Evolutionary conservation across 1,284 basidiomycete species (phyloP).

Genomic region (Golubevia pallescens): DNA sequence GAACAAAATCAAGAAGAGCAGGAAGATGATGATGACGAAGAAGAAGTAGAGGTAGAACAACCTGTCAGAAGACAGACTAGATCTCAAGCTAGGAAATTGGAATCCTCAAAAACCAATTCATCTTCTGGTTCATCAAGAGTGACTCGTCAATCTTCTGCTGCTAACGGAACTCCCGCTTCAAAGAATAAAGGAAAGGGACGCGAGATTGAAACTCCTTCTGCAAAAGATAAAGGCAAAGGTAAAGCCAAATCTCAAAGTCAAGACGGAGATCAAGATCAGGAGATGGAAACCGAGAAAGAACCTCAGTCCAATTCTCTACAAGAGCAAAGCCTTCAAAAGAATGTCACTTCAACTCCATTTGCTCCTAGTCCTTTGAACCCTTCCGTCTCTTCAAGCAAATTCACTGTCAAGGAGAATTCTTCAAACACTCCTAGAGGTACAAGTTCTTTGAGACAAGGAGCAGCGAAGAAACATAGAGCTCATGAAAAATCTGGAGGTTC

Average conservation of each 20-base stretch:
- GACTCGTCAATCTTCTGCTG: background rate
- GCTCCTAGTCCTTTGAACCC: too few relatives aligned
- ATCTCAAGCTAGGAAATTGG: background rate
- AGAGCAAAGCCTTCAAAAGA: background rate
- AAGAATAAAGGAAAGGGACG: background rate
- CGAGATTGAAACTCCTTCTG: background rate
- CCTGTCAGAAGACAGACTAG: background rate
- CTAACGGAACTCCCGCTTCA: background rate
- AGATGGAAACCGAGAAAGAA: background rate
- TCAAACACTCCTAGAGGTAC: constrained; percentile 26
- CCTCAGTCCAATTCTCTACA: background rate
- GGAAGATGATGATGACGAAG: constrained; percentile 18
- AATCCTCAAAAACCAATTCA: background rate
- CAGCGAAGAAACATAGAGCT: constrained; percentile 41
- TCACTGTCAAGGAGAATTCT: constrained; percentile 14
- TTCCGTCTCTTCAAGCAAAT: background rate
- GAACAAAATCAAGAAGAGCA: constrained; percentile 3
- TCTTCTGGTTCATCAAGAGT: background rate
- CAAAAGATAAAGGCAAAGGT: background rate
- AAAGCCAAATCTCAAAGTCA: background rate
- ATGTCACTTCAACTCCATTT: too few relatives aligned
- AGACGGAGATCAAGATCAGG: background rate
- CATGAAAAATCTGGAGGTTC: constrained; percentile 55
- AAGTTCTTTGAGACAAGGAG: constrained; percentile 51
- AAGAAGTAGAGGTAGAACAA: constrained; percentile 3